Conservation (phyloP, 495 filamentous ascomycete genomes). For the Trichodelitschia bisporula region DNA sequence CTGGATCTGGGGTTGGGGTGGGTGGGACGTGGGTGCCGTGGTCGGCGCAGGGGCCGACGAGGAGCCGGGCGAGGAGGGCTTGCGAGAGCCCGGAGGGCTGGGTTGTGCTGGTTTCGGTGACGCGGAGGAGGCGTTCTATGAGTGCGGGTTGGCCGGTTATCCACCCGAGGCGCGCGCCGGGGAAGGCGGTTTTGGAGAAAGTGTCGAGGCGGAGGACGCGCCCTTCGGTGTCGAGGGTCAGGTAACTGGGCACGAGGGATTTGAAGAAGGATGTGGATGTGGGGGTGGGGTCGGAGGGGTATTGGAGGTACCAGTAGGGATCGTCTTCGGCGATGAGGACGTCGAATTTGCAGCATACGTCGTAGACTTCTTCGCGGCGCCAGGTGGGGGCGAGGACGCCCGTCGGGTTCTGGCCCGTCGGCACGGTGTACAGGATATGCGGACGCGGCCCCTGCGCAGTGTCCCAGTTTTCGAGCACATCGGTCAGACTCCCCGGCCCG, state of each 20-base stretch:
- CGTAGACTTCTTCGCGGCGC: conserved; percentile 56
- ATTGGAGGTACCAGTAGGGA: conserved; percentile 92
- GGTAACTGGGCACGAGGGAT: conserved; percentile 53
- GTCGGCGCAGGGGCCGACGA: conserved; percentile 32
- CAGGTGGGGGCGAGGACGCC: conserved; percentile 42
- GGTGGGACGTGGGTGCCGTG: conserved; percentile 15
- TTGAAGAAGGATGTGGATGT: conserved; percentile 46
- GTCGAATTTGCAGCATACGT: conserved; percentile 59
- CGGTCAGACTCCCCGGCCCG: conserved; percentile 46
- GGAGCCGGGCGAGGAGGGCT: conserved; percentile 45
- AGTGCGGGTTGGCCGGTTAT: conserved; percentile 39
- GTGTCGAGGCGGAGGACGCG: conserved; percentile 42
- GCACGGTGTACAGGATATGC: conserved; percentile 74
- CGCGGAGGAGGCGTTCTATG: conserved; percentile 44
- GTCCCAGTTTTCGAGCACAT: conserved; percentile 69
- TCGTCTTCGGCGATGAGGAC: conserved; percentile 88
- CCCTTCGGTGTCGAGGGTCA: conserved; percentile 53
- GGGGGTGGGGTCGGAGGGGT: conserved; percentile 23
- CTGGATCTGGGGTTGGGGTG: no score
- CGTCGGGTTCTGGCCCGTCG: conserved; percentile 86
- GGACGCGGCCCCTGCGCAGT: conserved; percentile 42
- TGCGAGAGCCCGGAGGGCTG: conserved; percentile 81
- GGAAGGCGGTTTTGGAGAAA: conserved; percentile 21
- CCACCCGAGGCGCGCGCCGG: conserved; percentile 21
- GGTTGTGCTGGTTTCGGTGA: conserved; percentile 52